Conservation (phyloP, 2,329 filamentous ascomycete genomes). For the Calcarisporium arbuscula region DNA sequence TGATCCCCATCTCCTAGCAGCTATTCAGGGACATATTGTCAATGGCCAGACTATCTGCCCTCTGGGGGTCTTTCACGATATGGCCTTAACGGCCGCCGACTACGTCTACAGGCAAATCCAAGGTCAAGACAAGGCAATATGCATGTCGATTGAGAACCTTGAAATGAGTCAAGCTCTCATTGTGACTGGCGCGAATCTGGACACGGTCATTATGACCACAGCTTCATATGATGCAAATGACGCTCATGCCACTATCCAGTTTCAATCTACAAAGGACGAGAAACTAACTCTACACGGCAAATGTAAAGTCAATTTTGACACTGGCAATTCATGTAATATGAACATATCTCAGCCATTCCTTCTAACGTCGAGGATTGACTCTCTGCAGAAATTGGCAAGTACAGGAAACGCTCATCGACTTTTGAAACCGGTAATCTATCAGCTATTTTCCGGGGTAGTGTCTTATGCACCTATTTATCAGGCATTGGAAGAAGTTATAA, state of each 20-base stretch:
- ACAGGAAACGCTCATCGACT: not conserved
- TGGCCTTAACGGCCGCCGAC: not conserved
- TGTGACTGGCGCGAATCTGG: not conserved
- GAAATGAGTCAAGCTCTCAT: not conserved
- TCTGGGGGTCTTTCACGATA: not conserved
- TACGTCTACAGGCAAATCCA: not conserved
- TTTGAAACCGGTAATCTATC: not conserved
- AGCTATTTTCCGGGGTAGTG: slow-evolving; percentile 2
- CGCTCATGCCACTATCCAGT: not conserved
- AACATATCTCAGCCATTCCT: not conserved
- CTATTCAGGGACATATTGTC: not conserved
- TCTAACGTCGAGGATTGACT: not conserved
- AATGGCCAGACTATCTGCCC: not conserved
- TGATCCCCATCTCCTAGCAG: not conserved
- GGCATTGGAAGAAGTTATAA: slow-evolving; percentile 4
- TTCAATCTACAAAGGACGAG: not conserved
- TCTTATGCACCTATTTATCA: slow-evolving; percentile 2
- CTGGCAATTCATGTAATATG: not conserved
- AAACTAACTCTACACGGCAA: not conserved
- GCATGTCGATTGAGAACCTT: not conserved
- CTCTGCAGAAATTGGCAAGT: not conserved
- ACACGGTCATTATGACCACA: not conserved
- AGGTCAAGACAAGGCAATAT: not conserved
- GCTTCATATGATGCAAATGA: not conserved
- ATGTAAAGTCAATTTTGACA: not conserved